phyloP scores from a whole-genome alignment of 805 yeast genomes.

The Priceomyces carsonii region DNA sequence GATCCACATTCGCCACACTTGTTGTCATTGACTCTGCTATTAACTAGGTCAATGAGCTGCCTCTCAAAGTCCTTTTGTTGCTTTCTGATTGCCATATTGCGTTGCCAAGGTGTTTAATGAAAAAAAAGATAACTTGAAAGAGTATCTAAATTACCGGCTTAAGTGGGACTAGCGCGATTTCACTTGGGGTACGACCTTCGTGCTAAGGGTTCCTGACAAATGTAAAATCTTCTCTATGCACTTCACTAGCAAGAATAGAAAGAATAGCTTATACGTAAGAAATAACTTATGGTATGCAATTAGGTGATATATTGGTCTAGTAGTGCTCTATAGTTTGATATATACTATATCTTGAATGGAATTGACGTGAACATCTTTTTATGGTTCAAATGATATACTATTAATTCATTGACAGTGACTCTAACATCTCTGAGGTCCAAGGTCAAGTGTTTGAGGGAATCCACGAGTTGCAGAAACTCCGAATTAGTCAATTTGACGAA shows the following conservation, averaged over 20 bases:
- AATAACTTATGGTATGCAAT: too few species aligned
- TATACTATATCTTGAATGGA: slow-evolving; percentile 7
- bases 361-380: slow-evolving; percentile 6
- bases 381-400: slow-evolving; percentile 5
- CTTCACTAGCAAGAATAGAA: too few species aligned
- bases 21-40: slow-evolving; percentile 58
- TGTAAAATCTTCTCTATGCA: too few species aligned
- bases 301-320: too few species aligned
- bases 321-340: too few species aligned
- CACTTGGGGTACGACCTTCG: too few species aligned
- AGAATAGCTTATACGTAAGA: too few species aligned
- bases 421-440: slow-evolving; percentile 6
- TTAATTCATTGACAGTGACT: slow-evolving; percentile 7
- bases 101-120: too few species aligned
- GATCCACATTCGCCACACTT: slow-evolving; percentile 80
- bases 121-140: too few species aligned
- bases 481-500: slow-evolving; percentile 3
- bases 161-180: too few species aligned
- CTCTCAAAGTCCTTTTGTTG: slow-evolving; percentile 47
- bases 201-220: too few species aligned
- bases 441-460: slow-evolving; percentile 4
- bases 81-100: slow-evolving; percentile 30
- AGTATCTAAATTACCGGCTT: too few species aligned
- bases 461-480: slow-evolving; percentile 5
- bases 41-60: slow-evolving; percentile 60